A percentile compares a stretch with the other conserved stretches of the same genome.
Conservation (phyloP, 495 filamentous ascomycete species). For the Mycothermus thermophilus region DNA sequence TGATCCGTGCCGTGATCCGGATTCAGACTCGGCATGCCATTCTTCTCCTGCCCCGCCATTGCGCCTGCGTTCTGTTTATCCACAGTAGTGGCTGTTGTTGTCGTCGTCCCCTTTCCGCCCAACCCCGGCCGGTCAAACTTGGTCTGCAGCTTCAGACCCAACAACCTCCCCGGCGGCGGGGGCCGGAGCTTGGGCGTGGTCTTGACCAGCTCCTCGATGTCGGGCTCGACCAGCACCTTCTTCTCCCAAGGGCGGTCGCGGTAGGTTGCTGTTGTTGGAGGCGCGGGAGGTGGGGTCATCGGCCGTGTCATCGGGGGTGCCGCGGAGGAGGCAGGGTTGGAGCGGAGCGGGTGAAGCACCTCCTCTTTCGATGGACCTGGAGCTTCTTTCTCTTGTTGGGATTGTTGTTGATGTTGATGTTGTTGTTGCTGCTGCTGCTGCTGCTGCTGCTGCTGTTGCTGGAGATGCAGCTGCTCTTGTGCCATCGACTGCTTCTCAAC, state of each 20-base stretch:
- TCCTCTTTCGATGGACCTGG: no score
- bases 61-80: background rate
- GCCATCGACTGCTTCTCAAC: no score
- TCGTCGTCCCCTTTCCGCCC: no score
- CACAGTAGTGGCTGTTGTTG: background rate
- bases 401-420: no score
- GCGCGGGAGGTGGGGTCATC: background rate
- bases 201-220: conserved; percentile 10
- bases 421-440: no score
- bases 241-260: background rate
- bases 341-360: conserved; percentile 3
- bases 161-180: conserved; percentile 8
- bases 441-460: no score
- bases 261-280: background rate
- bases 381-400: no score
- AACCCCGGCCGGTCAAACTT: conserved; percentile 15
- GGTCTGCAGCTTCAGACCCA: conserved; percentile 29
- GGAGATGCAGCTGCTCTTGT: no score
- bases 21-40: no score
- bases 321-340: conserved; percentile 2
- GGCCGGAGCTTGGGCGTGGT: conserved; percentile 13
- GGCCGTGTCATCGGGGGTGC: no score
- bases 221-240: background rate
- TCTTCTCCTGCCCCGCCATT: conserved; percentile 1
- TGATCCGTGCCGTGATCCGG: no score